These are phyloP conservation scores for Blastocystis sp. DNA, from an alignment of 352 stramenopile species.

Conservation along the genomic window DNA sequence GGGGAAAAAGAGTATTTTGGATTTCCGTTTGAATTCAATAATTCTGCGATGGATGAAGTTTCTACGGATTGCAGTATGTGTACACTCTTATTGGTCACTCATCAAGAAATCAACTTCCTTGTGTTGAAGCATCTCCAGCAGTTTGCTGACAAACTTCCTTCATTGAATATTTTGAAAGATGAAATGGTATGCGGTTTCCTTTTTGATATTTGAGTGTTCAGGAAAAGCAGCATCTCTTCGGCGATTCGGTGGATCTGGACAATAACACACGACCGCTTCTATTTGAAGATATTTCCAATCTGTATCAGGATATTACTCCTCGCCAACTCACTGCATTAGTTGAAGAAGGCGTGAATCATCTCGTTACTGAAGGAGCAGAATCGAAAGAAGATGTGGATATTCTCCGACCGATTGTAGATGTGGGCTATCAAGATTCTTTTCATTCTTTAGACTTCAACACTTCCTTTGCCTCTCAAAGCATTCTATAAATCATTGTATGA, in stretches of 20 bases:
- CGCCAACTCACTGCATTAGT: constrained; percentile 26
- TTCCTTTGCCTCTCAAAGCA: not conserved
- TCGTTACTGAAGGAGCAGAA: not conserved
- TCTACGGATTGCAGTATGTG: no score
- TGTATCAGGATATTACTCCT: constrained; percentile 48
- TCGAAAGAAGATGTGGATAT: not conserved
- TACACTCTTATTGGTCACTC: no score
- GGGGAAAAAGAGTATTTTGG: no score
- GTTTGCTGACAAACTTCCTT: constrained; percentile 52
- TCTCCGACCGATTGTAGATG: constrained; percentile 10
- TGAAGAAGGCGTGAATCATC: constrained; percentile 49
- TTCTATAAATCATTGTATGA: constrained; percentile 28
- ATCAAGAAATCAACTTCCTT: constrained; percentile 55
- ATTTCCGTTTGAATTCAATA: not conserved
- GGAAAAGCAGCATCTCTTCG: constrained; percentile 53
- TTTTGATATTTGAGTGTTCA: not conserved
- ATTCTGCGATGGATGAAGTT: not conserved
- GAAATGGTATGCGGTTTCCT: constrained; percentile 21
- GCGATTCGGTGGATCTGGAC: constrained; percentile 42
- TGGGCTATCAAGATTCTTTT: not conserved
- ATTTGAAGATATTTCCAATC: not conserved
- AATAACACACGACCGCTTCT: not conserved
- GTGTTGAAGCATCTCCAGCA: constrained; percentile 58
- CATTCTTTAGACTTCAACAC: not conserved
- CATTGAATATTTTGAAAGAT: constrained; percentile 9